These are phyloP conservation scores for Petunia axillaris DNA, from an alignment of 257 asterid species.

Conservation along the genomic window DNA sequence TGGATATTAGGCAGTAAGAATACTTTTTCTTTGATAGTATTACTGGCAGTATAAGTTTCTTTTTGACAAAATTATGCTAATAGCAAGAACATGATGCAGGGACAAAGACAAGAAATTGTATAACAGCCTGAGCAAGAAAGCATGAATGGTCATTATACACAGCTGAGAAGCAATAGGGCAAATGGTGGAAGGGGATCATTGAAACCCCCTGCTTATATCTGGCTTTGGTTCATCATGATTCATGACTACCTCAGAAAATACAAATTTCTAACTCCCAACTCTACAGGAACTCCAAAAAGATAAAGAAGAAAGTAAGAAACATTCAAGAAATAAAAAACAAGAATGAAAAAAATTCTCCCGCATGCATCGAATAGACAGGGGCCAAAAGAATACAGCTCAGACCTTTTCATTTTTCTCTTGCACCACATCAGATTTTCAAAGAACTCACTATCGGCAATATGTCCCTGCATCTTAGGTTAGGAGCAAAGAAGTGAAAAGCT, in stretches of 20 bases:
- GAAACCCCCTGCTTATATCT: conserved; percentile 36
- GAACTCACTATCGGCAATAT: conserved; percentile 26
- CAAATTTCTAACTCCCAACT: conserved; percentile 53
- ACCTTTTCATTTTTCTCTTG: conserved; percentile 33
- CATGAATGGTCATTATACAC: conserved; percentile 49
- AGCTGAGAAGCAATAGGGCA: conserved; percentile 43
- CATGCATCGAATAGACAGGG: conserved; percentile 49
- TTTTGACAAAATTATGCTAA: conserved; percentile 11
- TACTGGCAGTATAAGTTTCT: background rate
- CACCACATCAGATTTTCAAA: conserved; percentile 22
- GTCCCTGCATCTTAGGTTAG: conserved; percentile 32
- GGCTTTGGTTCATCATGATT: conserved; percentile 48
- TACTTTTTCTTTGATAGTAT: background rate
- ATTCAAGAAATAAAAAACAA: conserved; percentile 60
- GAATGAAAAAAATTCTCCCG: conserved; percentile 61
- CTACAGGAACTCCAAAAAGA: conserved; percentile 52
- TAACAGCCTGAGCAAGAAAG: conserved; percentile 39
- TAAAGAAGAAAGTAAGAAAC: conserved; percentile 38
- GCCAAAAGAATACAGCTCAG: conserved; percentile 42
- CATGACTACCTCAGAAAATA: conserved; percentile 51
- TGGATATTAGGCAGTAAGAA: background rate
- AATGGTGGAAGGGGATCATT: conserved; percentile 33
- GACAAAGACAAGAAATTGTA: conserved; percentile 20
- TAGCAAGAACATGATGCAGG: conserved; percentile 12
- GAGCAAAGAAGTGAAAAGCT: conserved; percentile 26